Evolutionary conservation across 371 early-diverging fungal genomes (phyloP).

Genomic region (Rhizopus arrhizus): DNA sequence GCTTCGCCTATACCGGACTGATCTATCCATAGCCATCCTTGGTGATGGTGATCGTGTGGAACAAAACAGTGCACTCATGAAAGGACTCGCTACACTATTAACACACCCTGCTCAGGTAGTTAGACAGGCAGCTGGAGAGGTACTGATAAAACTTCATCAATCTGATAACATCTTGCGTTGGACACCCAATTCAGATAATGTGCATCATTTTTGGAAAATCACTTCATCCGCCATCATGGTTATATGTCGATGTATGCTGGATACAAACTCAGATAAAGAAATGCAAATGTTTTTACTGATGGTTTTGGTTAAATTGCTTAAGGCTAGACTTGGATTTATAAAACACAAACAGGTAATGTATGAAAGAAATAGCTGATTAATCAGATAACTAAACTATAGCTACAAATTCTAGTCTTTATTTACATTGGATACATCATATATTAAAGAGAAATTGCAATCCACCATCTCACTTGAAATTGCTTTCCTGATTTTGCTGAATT

Average conservation of each 20-base stretch:
- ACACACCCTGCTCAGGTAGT: conserved; percentile 64
- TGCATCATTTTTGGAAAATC: conserved; percentile 69
- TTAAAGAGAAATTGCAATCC: conserved; percentile 70
- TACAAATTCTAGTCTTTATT: conserved; percentile 19
- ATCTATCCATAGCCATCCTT: conserved; percentile 66
- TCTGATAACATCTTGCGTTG: conserved; percentile 56
- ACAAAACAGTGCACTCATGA: conserved; percentile 65
- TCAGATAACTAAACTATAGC: neutral
- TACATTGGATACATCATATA: conserved; percentile 52
- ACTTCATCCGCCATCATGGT: conserved; percentile 55
- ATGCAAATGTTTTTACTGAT: conserved; percentile 55
- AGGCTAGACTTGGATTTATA: conserved; percentile 66
- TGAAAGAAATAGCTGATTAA: too few species aligned
- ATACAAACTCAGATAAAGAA: conserved; percentile 58
- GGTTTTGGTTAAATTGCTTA: conserved; percentile 63
- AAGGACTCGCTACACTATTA: conserved; percentile 65
- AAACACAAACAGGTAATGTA: conserved; percentile 45
- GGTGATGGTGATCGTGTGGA: conserved; percentile 56
- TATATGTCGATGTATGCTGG: conserved; percentile 52
- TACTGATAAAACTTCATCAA: conserved; percentile 64
- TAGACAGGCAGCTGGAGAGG: conserved; percentile 66
- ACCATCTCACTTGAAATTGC: conserved; percentile 76
- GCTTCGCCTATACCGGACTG: conserved; percentile 68
- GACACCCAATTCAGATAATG: conserved; percentile 45
- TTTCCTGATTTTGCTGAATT: conserved; percentile 75